Conservation (phyloP, 2,329 filamentous ascomycete species). For the Pseudocercospora crystallina region DNA sequence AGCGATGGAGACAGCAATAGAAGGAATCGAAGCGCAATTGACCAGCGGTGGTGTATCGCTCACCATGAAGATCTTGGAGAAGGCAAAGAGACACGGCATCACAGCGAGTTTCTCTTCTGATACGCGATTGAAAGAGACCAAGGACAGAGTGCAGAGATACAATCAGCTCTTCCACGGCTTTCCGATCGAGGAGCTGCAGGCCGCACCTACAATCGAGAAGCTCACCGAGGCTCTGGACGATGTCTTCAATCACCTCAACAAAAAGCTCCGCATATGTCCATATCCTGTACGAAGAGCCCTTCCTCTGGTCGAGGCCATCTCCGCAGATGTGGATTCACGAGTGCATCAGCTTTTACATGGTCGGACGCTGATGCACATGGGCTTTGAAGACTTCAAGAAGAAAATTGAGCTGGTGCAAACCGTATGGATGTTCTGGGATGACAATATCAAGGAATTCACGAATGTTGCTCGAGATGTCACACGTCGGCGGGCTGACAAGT, state of each 20-base stretch:
- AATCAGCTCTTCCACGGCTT: conserved; percentile 99
- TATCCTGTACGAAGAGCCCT: conserved; percentile 91
- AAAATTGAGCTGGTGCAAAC: conserved; percentile 80
- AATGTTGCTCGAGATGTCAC: conserved; percentile 96
- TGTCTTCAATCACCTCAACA: conserved; percentile 94
- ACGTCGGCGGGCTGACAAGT: conserved; percentile 90
- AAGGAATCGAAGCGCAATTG: conserved; percentile 86
- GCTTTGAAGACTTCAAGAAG: conserved; percentile 83
- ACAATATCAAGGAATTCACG: conserved; percentile 95
- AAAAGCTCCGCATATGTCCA: conserved; percentile 93
- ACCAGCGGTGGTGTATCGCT: conserved; percentile 83
- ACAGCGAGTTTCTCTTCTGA: conserved; percentile 96
- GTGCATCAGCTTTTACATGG: conserved; percentile 85
- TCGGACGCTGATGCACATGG: conserved; percentile 83
- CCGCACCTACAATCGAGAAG: conserved; percentile 84
- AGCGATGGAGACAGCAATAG: conserved; percentile 90
- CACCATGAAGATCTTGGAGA: conserved; percentile 91
- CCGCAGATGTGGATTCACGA: conserved; percentile 82
- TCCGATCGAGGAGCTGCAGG: conserved; percentile 88
- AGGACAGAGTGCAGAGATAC: conserved; percentile 96
- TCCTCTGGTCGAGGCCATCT: conserved; percentile 95
- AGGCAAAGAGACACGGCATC: conserved; percentile 96
- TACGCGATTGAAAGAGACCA: conserved; percentile 92
- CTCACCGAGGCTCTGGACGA: conserved; percentile 83
- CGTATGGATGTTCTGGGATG: conserved; percentile 92